Percentiles rank a stretch among this genome's conserved stretches.
These are phyloP conservation scores for Eucalyptus brandiana DNA, from an alignment of 345 rosid species.

Conservation along the genomic window DNA sequence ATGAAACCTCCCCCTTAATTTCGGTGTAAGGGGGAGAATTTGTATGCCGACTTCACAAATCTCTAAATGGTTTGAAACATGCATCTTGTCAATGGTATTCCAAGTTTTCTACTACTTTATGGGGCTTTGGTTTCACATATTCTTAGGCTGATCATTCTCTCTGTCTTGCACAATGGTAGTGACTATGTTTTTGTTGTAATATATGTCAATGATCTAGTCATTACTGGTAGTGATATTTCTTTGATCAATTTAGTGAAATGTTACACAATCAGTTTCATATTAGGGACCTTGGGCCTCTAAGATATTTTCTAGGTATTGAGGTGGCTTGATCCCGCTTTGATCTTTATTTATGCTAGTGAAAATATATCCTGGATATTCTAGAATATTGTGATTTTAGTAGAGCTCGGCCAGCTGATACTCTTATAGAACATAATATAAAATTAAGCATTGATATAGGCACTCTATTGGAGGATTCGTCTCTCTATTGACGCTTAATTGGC, in stretches of 20 bases:
- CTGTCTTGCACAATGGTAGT: background rate
- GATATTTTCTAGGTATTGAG: background rate
- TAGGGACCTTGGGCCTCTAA: background rate
- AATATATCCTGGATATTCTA: background rate
- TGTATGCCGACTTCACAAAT: background rate
- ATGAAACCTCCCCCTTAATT: background rate
- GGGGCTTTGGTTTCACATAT: background rate
- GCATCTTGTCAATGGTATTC: background rate
- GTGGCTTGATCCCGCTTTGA: background rate
- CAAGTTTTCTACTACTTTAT: background rate
- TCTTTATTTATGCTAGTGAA: background rate
- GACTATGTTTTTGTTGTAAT: background rate
- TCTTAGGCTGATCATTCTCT: background rate
- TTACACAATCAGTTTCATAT: background rate
- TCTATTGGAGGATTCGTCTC: background rate
- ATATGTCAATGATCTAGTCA: background rate
- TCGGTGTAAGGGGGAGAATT: background rate
- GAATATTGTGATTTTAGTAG: background rate
- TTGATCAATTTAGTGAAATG: background rate
- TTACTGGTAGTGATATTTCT: background rate
- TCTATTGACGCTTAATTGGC: background rate
- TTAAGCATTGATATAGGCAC: background rate
- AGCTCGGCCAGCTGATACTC: fast-evolving
- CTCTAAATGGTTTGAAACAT: background rate
- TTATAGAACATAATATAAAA: fast-evolving